Evolutionary conservation across 2,329 filamentous ascomycete species (phyloP).

Genomic region (Pseudofabraea citricarpa): DNA sequence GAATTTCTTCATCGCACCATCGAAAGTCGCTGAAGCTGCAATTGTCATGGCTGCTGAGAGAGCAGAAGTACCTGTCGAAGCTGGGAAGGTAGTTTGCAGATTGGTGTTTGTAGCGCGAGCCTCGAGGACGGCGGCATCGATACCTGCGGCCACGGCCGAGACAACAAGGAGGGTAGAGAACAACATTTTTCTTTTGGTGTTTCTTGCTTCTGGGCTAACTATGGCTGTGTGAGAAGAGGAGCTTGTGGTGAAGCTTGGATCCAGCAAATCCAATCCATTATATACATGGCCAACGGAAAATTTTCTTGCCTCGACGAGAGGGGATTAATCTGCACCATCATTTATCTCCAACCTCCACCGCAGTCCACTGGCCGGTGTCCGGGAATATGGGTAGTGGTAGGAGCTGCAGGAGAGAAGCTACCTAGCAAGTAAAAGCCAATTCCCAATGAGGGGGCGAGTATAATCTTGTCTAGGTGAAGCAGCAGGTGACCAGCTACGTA

Average conservation of each 20-base stretch:
- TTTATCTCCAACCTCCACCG: background rate
- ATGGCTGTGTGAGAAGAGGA: background rate
- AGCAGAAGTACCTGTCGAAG: background rate
- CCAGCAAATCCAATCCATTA: background rate
- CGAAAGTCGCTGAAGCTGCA: background rate
- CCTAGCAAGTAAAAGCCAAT: background rate
- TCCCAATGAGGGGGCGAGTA: no score
- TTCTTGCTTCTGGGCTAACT: background rate
- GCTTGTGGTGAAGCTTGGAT: background rate
- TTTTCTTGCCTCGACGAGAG: background rate
- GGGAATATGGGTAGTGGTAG: background rate
- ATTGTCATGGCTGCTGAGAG: background rate
- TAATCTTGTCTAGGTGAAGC: no score
- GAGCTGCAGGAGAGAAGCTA: background rate
- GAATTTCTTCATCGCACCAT: background rate
- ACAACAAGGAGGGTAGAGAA: background rate
- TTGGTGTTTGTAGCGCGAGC: constrained; percentile 2
- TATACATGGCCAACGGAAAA: background rate
- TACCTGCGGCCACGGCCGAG: background rate
- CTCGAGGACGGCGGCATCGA: background rate
- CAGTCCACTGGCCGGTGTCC: background rate
- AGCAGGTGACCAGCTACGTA: no score
- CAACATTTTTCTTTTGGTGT: background rate
- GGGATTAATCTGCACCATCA: background rate
- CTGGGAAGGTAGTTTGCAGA: constrained; percentile 1